Evolutionary conservation across 148 eudicot species (phyloP).

Genomic region (Nyssa sinensis): DNA sequence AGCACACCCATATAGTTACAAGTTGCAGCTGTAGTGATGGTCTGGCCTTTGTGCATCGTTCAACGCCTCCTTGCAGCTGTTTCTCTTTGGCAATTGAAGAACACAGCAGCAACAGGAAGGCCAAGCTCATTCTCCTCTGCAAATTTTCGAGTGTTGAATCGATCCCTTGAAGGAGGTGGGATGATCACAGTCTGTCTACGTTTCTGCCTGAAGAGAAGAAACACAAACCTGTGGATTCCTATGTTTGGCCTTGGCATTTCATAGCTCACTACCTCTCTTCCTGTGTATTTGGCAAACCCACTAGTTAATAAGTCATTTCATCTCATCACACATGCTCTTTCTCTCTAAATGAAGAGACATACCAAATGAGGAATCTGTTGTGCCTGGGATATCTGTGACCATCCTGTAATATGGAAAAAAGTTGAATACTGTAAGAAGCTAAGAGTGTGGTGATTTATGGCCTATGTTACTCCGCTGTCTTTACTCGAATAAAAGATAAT

Average conservation of each 20-base stretch:
- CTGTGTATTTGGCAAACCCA: slow-evolving; percentile 23
- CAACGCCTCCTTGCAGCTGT: slow-evolving; percentile 74
- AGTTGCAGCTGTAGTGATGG: no score
- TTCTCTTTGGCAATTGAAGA: slow-evolving; percentile 83
- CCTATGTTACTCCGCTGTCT: no score
- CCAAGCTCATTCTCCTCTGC: slow-evolving; percentile 60
- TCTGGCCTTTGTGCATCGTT: no score
- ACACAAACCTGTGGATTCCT: slow-evolving; percentile 93
- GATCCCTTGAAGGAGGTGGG: slow-evolving; percentile 53
- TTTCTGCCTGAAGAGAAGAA: slow-evolving; percentile 71
- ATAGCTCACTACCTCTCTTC: slow-evolving; percentile 73
- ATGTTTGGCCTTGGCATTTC: slow-evolving; percentile 88
- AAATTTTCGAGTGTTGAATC: slow-evolving; percentile 57
- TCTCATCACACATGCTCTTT: not conserved
- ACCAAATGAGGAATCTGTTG: slow-evolving; percentile 85
- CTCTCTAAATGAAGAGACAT: slow-evolving; percentile 30
- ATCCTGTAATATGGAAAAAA: slow-evolving; percentile 51
- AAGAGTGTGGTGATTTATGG: no score
- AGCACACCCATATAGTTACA: no score
- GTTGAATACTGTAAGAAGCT: not conserved
- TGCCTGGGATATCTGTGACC: slow-evolving; percentile 86
- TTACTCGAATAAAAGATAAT: no score
- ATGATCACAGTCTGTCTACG: slow-evolving; percentile 34
- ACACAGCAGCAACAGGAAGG: slow-evolving; percentile 78
- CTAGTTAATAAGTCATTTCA: not conserved